These are phyloP conservation scores for Spathaspora passalidarum DNA, from an alignment of 805 yeast genomes.

Conservation along the genomic window DNA sequence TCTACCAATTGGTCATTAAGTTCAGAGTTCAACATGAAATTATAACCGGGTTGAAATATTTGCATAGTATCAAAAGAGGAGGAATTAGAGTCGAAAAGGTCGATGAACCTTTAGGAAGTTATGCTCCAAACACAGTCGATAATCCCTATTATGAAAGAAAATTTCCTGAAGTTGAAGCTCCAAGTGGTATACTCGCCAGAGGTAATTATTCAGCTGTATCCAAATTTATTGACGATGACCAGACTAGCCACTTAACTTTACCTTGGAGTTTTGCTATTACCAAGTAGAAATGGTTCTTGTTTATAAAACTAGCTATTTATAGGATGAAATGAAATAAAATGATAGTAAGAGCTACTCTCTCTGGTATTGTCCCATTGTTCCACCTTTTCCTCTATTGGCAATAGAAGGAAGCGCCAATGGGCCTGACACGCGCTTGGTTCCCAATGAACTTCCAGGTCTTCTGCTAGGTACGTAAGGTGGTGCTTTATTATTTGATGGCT, in stretches of 20 bases:
- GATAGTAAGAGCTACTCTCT: too few species aligned
- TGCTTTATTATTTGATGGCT: too few species aligned
- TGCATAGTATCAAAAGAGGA: slow-evolving; percentile 80
- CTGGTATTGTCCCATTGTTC: too few species aligned
- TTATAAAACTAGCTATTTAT: too few species aligned
- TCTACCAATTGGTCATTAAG: slow-evolving; percentile 67
- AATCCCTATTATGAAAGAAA: slow-evolving; percentile 71
- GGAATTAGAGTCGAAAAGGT: slow-evolving; percentile 84
- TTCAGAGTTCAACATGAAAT: slow-evolving; percentile 89
- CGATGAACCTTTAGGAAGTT: slow-evolving; percentile 87
- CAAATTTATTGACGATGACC: slow-evolving; percentile 85
- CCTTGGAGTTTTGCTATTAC: slow-evolving; percentile 87
- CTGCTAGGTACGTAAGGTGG: slow-evolving; percentile 9
- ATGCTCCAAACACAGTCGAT: slow-evolving; percentile 80
- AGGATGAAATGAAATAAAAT: too few species aligned
- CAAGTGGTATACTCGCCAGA: slow-evolving; percentile 84
- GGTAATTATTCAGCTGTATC: slow-evolving; percentile 80
- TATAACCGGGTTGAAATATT: slow-evolving; percentile 83
- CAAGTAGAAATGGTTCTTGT: slow-evolving; percentile 52
- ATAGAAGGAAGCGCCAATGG: too few species aligned
- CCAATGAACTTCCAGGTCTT: neutral
- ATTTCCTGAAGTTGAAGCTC: slow-evolving; percentile 72
- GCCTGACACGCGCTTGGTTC: too few species aligned
- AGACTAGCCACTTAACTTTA: slow-evolving; percentile 63
- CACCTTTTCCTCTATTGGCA: too few species aligned